Evolutionary conservation across 257 asterid genomes (phyloP).

Genomic region (Catharanthus roseus): DNA sequence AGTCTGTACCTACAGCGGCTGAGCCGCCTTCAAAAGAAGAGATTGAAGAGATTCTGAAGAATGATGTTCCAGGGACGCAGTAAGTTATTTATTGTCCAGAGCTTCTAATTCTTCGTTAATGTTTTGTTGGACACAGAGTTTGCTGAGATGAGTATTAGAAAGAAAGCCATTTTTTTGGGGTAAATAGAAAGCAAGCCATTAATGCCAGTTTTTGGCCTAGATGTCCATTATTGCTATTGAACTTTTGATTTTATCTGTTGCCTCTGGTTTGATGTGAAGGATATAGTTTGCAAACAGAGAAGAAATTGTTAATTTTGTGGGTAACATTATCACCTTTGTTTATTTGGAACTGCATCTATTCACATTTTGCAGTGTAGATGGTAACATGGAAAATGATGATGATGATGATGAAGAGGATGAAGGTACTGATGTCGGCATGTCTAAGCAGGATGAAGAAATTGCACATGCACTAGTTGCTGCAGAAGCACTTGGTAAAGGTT

Average conservation of each 20-base stretch:
- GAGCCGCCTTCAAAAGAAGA: slow-evolving; percentile 82
- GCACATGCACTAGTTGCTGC: slow-evolving; percentile 68
- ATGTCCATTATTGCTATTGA: not conserved
- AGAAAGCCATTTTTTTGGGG: too few species aligned
- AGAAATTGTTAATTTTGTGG: not conserved
- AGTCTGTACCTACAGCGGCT: slow-evolving; percentile 43
- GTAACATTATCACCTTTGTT: too few species aligned
- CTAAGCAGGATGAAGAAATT: slow-evolving; percentile 42
- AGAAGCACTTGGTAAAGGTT: slow-evolving; percentile 52
- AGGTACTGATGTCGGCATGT: slow-evolving; percentile 39
- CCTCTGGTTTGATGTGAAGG: not conserved
- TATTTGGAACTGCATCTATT: not conserved
- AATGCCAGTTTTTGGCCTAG: not conserved
- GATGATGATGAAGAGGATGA: slow-evolving; percentile 40
- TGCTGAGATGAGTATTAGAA: too few species aligned
- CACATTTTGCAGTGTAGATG: slow-evolving; percentile 36
- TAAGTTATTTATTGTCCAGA: slow-evolving; percentile 7
- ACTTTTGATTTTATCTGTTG: not conserved
- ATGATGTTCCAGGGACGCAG: slow-evolving; percentile 31
- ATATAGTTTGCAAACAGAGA: not conserved
- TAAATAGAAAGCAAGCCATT: not conserved
- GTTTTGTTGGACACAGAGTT: not conserved
- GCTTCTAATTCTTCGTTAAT: not conserved
- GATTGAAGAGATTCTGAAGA: slow-evolving; percentile 56
- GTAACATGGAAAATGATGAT: slow-evolving; percentile 27